Percentiles rank a stretch among this genome's conserved stretches.
phyloP scores from a whole-genome alignment of 1,139 yeast species.

The Blastobotrys malaysiensis region DNA sequence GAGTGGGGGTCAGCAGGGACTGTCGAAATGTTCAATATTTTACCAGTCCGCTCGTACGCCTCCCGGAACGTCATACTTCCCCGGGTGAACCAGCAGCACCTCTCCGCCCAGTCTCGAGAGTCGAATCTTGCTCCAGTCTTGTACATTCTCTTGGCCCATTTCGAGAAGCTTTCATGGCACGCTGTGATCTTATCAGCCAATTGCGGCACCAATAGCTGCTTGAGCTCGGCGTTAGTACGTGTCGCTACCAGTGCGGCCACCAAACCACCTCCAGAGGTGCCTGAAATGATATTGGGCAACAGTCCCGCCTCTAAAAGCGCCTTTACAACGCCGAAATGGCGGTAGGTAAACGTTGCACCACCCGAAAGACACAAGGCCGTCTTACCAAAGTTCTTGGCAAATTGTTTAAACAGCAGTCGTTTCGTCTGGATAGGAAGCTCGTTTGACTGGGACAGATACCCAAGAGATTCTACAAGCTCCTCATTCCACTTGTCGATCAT shows the following conservation, averaged over 20 bases:
- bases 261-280: constrained; percentile 82
- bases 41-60: constrained; percentile 62
- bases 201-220: constrained; percentile 52
- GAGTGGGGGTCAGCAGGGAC: constrained; percentile 82
- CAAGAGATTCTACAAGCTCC: constrained; percentile 48
- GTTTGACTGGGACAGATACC: constrained; percentile 41
- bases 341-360: constrained; percentile 74
- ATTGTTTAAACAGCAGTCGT: constrained; percentile 50
- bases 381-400: constrained; percentile 63
- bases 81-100: constrained; percentile 61
- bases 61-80: constrained; percentile 73
- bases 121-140: constrained; percentile 76
- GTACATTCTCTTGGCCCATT: constrained; percentile 59
- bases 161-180: constrained; percentile 59
- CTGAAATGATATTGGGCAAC: constrained; percentile 65
- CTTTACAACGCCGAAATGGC: constrained; percentile 71
- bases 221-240: constrained; percentile 61
- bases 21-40: constrained; percentile 65
- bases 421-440: constrained; percentile 41
- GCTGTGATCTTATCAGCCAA: constrained; percentile 65
- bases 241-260: constrained; percentile 72
- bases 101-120: constrained; percentile 67
- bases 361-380: constrained; percentile 73
- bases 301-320: constrained; percentile 63
- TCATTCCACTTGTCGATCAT: constrained; percentile 52